Evolutionary conservation across 768 basidiomycete species (phyloP).

Genomic region (Terana coerulea): DNA sequence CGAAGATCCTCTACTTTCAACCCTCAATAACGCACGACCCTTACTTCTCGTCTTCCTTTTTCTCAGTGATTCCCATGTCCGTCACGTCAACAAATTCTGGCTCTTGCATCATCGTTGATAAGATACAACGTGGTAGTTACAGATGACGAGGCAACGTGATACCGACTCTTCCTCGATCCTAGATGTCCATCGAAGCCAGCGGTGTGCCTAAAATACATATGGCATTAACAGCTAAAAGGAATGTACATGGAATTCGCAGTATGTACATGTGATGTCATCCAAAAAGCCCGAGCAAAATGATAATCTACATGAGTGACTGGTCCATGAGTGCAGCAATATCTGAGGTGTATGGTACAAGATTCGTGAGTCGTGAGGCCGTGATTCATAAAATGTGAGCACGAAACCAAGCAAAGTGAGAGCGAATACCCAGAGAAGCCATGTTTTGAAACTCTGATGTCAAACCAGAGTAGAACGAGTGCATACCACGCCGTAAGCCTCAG

Average conservation of each 20-base stretch:
- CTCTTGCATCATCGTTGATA: too few species aligned
- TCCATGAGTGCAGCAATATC: too few species aligned
- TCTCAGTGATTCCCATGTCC: too few species aligned
- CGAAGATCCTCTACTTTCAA: too few species aligned
- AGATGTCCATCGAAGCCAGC: too few species aligned
- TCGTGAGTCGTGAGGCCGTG: slow-evolving; percentile 1
- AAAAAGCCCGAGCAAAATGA: not conserved
- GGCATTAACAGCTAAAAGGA: not conserved
- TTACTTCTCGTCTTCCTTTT: too few species aligned
- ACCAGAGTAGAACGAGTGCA: slow-evolving; percentile 1
- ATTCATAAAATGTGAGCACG: not conserved
- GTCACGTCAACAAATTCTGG: too few species aligned
- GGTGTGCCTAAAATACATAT: not conserved
- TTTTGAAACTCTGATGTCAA: not conserved
- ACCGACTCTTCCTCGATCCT: too few species aligned
- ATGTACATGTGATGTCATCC: slow-evolving; percentile 4
- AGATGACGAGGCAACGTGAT: too few species aligned
- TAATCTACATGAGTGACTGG: slow-evolving; percentile 4
- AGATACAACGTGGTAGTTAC: too few species aligned
- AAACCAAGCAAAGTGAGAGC: slow-evolving; percentile 9
- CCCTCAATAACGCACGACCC: too few species aligned
- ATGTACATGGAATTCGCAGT: not conserved
- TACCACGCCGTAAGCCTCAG: not conserved
- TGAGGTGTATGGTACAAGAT: slow-evolving; percentile 4
- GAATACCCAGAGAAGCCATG: slow-evolving; percentile 3